Evolutionary conservation across 768 basidiomycete genomes (phyloP), one percentile per base, ranked within the genome.

Genomic region (Podaxis sp.): DNA sequence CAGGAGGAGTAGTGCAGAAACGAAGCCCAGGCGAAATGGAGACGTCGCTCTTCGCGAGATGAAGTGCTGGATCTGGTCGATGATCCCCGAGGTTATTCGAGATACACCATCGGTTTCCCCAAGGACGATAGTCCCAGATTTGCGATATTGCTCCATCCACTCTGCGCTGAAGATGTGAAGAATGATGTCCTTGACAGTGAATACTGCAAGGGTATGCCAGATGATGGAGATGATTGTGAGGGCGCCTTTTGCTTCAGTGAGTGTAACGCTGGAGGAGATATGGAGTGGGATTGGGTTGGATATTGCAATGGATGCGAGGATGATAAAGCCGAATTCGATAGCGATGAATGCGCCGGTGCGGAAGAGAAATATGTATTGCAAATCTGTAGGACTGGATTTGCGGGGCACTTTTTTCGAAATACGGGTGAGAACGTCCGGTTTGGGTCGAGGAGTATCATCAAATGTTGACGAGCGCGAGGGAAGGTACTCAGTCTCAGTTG

Each of bases 121-220:
- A 4, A 22, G 52, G 13, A 46, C 12, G 15, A 61, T 17, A 2
- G n/a, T 61, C 5, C 51, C 51, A 11, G 51, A 19, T 36, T 24
- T 36, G 38, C 59, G 59, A 6, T 33, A 41, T 29, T 52, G 50
- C n/a, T 33, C 59, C 38, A 60, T 52, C 59, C 59, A 60, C 19
- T 60, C 59, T 4, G 59, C 50, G 51, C 59, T 60, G 51, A 60
- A 60, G 22, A 60, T 19, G 25, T 53, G 38, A 6, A 53, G 37
- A 4, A 60, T 13, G n/a, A 60, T 53, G n/a, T 53, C 59, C 37
- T 53, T 60, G 40, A 53, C 52, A 0, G 50, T 12, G 13, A 53
- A 53, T 25, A 53, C 25, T 2, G 59, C 59, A 9, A 60, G 22
- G 5, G 59, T 17, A 53, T 60, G 59, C 59, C 59, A 60, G 37